Conservation (phyloP, 805 yeast genomes). For the Hanseniaspora occidentalis region DNA sequence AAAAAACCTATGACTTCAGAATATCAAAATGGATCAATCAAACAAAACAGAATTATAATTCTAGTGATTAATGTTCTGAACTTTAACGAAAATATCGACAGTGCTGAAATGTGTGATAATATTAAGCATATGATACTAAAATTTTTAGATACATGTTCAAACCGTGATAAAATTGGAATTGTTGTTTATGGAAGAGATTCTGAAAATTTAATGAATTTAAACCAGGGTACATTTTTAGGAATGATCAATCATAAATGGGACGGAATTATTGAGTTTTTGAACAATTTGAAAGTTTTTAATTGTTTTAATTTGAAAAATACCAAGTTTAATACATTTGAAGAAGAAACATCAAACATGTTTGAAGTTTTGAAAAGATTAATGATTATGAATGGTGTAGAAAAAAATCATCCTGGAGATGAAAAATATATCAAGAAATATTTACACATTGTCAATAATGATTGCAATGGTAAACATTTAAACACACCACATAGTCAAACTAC, state of each 20-base stretch:
- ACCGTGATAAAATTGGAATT: constrained; percentile 34
- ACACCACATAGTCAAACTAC: too few species aligned
- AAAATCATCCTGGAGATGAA: constrained; percentile 1
- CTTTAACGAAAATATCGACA: not conserved
- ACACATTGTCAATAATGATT: not conserved
- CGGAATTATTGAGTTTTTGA: constrained; percentile 33
- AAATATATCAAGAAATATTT: constrained; percentile 2
- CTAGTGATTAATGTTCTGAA: constrained; percentile 2
- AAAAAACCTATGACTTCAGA: not conserved
- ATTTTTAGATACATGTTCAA: constrained; percentile 21
- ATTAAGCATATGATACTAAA: constrained; percentile 17
- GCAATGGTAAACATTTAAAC: too few species aligned
- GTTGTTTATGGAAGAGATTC: constrained; percentile 34
- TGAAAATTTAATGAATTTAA: constrained; percentile 11
- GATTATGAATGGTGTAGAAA: constrained; percentile 2
- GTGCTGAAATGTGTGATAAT: constrained; percentile 16
- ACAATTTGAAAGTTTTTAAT: constrained; percentile 2
- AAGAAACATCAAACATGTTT: constrained; percentile 1
- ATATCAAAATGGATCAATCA: not conserved
- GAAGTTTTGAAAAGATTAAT: not conserved
- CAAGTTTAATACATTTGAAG: not conserved
- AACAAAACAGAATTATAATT: not conserved
- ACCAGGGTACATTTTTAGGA: constrained; percentile 34
- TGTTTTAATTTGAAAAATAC: constrained; percentile 1
- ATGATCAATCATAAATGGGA: constrained; percentile 33